Base-by-base conservation (phyloP, 805 yeast species). In the Wickerhamiella hasegawae region DNA sequence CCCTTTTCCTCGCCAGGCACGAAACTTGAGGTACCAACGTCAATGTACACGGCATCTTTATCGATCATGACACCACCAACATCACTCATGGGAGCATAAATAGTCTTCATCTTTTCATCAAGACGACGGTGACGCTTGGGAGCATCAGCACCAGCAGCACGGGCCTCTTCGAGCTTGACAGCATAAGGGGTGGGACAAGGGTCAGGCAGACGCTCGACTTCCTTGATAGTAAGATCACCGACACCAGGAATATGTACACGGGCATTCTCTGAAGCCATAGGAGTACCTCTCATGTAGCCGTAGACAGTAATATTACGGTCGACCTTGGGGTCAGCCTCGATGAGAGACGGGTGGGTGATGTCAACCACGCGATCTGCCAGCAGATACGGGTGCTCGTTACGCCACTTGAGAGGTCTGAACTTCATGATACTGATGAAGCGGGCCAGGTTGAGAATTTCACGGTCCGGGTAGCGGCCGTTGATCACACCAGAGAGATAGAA, bases 41-140 rank as follows among this genome's bases (percentile, higher is more conserved):
- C 96, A 40, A 90, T 82, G 49, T 85, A 90, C 2, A 90, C 98
- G 6, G 98, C 95, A 62, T 90, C 99, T 53, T 79, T 85, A 60
- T 90, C 99, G 41, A 90, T 83, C 45, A 90, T 64, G 25, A 90
- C 93, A 55, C 99, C 99, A 38, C 96, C 96, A n/a, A 90, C 95
- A 57, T 90, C 97, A 32, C 96, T 81, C 99, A 90, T 90, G 33
- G 99, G 99, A 0, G 98, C 99, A 56, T 92, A 90, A 2, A 90
- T 83, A 45, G 83, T 72, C 55, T 85, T 90, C 53, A 83, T 93
- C 47, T 77, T 82, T 51, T 90, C 98, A 45, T 90, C 97, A 36
- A 90, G 69, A 52, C 97, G 71, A 54, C 83, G 81, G 51, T 96
- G 69, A 55, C 95, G 74, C 38, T 59, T 55, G 10, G 61, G 56